Evolutionary conservation across 164 flowering plant species (phyloP).

Genomic region (Houttuynia cordata): DNA sequence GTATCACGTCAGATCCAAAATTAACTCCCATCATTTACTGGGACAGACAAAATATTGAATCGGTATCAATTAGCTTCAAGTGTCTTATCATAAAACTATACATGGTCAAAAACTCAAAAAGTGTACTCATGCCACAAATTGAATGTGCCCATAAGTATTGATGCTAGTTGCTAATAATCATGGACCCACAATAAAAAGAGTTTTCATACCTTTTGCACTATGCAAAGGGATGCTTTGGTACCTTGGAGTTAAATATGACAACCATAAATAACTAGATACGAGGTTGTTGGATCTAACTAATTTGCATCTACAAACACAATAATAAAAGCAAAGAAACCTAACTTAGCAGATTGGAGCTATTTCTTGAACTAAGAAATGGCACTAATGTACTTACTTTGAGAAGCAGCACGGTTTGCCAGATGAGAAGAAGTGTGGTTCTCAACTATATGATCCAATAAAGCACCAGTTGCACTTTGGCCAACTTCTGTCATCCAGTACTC

Average conservation of each 20-base stretch:
- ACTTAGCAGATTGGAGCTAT: not conserved
- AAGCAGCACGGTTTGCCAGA: slow-evolving; percentile 86
- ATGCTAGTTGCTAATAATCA: not conserved
- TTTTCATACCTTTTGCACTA: not conserved
- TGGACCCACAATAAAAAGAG: not conserved
- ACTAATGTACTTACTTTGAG: slow-evolving; percentile 38
- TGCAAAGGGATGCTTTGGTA: too few relatives aligned
- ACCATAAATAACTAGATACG: too few relatives aligned
- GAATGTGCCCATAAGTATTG: too few relatives aligned
- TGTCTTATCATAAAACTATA: too few relatives aligned
- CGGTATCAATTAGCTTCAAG: not conserved
- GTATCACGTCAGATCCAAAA: not conserved
- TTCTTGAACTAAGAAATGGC: not conserved
- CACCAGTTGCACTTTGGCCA: slow-evolving; percentile 99
- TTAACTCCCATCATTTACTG: not conserved
- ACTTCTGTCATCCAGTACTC: slow-evolving; percentile 97
- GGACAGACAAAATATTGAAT: not conserved
- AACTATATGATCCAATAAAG: slow-evolving; percentile 61
- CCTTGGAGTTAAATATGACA: too few relatives aligned
- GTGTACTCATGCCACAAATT: too few relatives aligned
- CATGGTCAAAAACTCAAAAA: too few relatives aligned
- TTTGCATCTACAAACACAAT: not conserved
- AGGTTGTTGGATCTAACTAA: not conserved
- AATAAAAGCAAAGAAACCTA: not conserved
- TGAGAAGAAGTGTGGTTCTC: slow-evolving; percentile 73